Evolutionary conservation across 2,329 filamentous ascomycete species (phyloP).

Genomic region (Mycosphaerella sp.): DNA sequence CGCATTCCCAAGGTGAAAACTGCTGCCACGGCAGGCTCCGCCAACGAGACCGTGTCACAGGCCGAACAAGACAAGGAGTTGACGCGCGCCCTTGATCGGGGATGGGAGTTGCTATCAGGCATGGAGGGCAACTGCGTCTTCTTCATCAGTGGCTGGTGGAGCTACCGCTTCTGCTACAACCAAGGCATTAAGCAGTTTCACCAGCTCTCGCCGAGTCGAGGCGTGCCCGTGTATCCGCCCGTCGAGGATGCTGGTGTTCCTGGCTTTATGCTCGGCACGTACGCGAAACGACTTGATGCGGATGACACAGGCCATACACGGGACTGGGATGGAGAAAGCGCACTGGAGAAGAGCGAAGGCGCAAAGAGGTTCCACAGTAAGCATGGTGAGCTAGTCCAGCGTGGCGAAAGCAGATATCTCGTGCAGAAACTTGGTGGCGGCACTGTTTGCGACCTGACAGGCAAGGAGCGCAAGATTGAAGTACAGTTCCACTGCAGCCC

Average conservation of each 20-base stretch:
- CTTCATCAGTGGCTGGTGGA: conserved; percentile 87
- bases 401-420: conserved; percentile 77
- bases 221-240: conserved; percentile 62
- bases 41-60: conserved; percentile 30
- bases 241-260: conserved; percentile 68
- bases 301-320: conserved; percentile 26
- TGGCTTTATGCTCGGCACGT: conserved; percentile 69
- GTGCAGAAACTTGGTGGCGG: conserved; percentile 75
- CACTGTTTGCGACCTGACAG: conserved; percentile 79
- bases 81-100: conserved; percentile 65
- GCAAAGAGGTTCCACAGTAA: conserved; percentile 35
- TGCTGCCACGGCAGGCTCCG: conserved; percentile 24
- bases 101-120: conserved; percentile 70
- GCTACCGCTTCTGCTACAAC: conserved; percentile 90
- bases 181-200: conserved; percentile 86
- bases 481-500: conserved; percentile 77
- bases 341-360: conserved; percentile 28
- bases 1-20: conserved; percentile 66
- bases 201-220: conserved; percentile 63
- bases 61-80: conserved; percentile 76
- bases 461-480: conserved; percentile 73
- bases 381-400: conserved; percentile 56
- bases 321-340: conserved; percentile 25
- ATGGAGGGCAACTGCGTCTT: conserved; percentile 79
- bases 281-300: conserved; percentile 31